Evolutionary conservation across 164 flowering plant species (phyloP).

Genomic region (Magnolia officinalis): DNA sequence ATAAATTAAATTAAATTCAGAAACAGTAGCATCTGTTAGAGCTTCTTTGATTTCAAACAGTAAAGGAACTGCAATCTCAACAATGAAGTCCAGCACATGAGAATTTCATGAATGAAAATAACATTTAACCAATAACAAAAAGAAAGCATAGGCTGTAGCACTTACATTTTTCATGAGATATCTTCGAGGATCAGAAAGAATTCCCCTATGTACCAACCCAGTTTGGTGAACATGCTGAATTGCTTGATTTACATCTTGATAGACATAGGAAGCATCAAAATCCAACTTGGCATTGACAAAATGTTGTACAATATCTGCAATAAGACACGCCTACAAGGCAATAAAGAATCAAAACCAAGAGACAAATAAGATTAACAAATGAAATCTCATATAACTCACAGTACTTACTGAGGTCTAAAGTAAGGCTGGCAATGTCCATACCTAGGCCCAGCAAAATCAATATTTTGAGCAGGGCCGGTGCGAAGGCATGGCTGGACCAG

Average conservation of each 20-base stretch:
- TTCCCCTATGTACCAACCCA: constrained; percentile 80
- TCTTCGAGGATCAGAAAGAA: constrained; percentile 70
- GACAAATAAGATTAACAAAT: constrained; percentile 2
- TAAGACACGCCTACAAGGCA: constrained; percentile 30
- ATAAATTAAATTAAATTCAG: not conserved
- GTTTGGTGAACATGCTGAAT: constrained; percentile 91
- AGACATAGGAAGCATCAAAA: constrained; percentile 82
- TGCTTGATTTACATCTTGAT: constrained; percentile 86
- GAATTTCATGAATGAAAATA: not conserved
- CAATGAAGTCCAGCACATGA: not conserved
- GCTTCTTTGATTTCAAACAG: not conserved
- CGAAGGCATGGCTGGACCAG: too few relatives aligned
- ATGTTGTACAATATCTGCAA: constrained; percentile 91
- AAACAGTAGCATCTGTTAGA: not conserved
- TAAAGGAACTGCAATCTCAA: not conserved
- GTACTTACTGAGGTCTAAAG: not conserved
- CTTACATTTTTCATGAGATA: constrained; percentile 87
- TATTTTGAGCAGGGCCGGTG: too few relatives aligned
- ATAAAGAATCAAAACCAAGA: constrained; percentile 7
- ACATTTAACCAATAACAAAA: not conserved
- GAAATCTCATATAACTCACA: not conserved
- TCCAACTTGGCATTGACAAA: constrained; percentile 95
- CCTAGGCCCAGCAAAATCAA: too few relatives aligned
- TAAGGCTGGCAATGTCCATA: too few relatives aligned
- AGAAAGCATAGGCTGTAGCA: not conserved